These are phyloP conservation scores for Leishmania turanica DNA, from an alignment of 208 protist species.

Conservation along the genomic window DNA sequence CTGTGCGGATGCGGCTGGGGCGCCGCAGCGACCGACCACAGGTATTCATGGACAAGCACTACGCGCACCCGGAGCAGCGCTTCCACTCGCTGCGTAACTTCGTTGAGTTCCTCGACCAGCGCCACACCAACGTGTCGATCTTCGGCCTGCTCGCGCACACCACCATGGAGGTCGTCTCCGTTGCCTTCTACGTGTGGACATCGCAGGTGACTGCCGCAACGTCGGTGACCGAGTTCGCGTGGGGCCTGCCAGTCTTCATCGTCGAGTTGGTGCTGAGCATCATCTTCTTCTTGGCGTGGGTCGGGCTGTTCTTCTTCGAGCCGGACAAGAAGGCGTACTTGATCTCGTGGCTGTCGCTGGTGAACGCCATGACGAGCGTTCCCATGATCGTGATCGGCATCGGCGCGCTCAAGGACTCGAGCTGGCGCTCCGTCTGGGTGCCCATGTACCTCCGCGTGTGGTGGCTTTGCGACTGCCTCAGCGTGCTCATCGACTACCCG, in stretches of 20 bases:
- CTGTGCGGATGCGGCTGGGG: constrained; percentile 13
- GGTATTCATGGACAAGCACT: constrained; percentile 45
- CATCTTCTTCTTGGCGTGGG: constrained; percentile 77
- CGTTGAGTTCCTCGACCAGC: constrained; percentile 66
- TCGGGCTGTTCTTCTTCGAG: constrained; percentile 63
- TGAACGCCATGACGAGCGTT: constrained; percentile 73
- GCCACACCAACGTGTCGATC: constrained; percentile 69
- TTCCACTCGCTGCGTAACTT: constrained; percentile 61
- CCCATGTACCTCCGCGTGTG: constrained; percentile 87
- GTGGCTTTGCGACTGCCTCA: constrained; percentile 71
- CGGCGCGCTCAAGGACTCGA: constrained; percentile 43
- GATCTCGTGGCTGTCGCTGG: constrained; percentile 63
- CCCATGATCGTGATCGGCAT: constrained; percentile 83
- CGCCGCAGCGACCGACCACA: constrained; percentile 21
- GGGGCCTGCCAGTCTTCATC: constrained; percentile 56
- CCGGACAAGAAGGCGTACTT: constrained; percentile 68
- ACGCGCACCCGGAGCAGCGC: constrained; percentile 28
- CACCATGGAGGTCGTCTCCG: constrained; percentile 57
- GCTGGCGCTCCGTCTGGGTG: constrained; percentile 68
- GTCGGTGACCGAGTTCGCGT: constrained; percentile 45
- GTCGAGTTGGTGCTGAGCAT: constrained; percentile 71
- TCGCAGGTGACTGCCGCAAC: constrained; percentile 41
- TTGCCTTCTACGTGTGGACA: constrained; percentile 77
- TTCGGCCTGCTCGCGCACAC: constrained; percentile 54
- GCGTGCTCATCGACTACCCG: constrained; percentile 71